Evolutionary conservation across 306 rosid genomes (phyloP), one percentile per base, ranked within the genome.

Genomic region (Glycine tomentella): DNA sequence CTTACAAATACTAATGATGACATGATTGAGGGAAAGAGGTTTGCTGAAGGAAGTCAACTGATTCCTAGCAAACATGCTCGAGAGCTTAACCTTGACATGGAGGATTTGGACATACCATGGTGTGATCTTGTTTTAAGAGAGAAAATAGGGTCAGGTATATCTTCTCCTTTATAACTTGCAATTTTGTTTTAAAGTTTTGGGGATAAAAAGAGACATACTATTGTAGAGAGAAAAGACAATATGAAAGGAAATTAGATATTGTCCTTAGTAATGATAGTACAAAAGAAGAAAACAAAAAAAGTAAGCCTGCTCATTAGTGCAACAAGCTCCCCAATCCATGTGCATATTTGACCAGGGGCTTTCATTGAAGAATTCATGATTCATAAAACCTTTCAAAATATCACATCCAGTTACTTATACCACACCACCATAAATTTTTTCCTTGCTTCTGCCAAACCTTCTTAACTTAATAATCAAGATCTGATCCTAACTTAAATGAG

Each of bases 101-200:
- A 91, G 72, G 97, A 90, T 86, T 87, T 95, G 70, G 88, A 86
- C 79, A 92, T 96, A 76, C 91, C 97, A 1, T 96, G 99, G 99
- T 73, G 59, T 72, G 98, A 92, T 74, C 97, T 96, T 82, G 83
- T 74, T 79, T 42, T 96, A 72, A 96, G 89, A 88, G 99, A 96
- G 81, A 88, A 86, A 87, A 96, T 96, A 53, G 99, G 99, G 82
- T 92, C 99, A 84, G 99, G 99, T 93, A 88, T 70, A 6, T 74
- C 45, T 79, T 33, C 67, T 40, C 63, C 74, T 64, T 65, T 49
- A 42, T 64, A 17, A 50, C 46, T 78, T 72, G 16, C 51, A 53
- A 20, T 69, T 44, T 9, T 64, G 10, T 52, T 33, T 44, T 5
- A 3, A 9, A 13, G 49, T 52, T 36, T 17, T 68, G 9, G 70